Conservation (phyloP, 2,329 filamentous ascomycete genomes). For the Pyrenophora tritici-repentis region DNA sequence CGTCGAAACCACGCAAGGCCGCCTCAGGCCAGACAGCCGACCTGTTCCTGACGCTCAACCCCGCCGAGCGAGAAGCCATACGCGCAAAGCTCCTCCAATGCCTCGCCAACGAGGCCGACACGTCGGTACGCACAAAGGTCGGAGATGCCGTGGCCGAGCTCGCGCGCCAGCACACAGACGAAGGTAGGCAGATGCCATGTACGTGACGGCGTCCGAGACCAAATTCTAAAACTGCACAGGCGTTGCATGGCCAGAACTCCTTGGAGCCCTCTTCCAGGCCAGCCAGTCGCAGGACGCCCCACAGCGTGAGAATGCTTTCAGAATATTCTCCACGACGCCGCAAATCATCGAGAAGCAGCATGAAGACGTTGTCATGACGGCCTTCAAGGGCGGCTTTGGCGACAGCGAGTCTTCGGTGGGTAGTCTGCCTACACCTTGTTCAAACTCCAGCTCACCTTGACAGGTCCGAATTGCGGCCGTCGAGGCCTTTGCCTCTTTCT, state of each 20-base stretch:
- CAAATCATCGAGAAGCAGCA: slow-evolving; percentile 96
- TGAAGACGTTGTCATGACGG: slow-evolving; percentile 83
- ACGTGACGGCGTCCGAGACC: neutral
- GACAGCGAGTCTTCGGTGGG: slow-evolving; percentile 79
- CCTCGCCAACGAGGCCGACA: slow-evolving; percentile 72
- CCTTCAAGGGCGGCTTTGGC: slow-evolving; percentile 90
- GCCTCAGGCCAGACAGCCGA: slow-evolving; percentile 71
- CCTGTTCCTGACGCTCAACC: slow-evolving; percentile 79
- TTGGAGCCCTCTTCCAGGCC: slow-evolving; percentile 83
- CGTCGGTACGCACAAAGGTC: slow-evolving; percentile 87
- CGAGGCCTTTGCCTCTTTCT: slow-evolving; percentile 96
- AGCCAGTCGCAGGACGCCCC: slow-evolving; percentile 84
- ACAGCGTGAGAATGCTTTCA: slow-evolving; percentile 89
- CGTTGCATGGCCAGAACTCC: slow-evolving; percentile 86
- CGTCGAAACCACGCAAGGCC: slow-evolving; percentile 84
- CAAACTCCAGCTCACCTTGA: slow-evolving; percentile 13
- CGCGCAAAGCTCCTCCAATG: slow-evolving; percentile 81
- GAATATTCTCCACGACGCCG: slow-evolving; percentile 93
- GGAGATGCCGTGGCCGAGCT: slow-evolving; percentile 97
- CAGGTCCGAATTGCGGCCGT: slow-evolving; percentile 91
- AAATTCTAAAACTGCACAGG: slow-evolving; percentile 55
- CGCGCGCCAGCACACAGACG: slow-evolving; percentile 91
- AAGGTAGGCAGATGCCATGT: slow-evolving; percentile 63
- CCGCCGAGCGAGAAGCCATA: slow-evolving; percentile 76
- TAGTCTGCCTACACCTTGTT: neutral